phyloP scores from a whole-genome alignment of 1,284 basidiomycete genomes.

The Ceratobasidium sp. region DNA sequence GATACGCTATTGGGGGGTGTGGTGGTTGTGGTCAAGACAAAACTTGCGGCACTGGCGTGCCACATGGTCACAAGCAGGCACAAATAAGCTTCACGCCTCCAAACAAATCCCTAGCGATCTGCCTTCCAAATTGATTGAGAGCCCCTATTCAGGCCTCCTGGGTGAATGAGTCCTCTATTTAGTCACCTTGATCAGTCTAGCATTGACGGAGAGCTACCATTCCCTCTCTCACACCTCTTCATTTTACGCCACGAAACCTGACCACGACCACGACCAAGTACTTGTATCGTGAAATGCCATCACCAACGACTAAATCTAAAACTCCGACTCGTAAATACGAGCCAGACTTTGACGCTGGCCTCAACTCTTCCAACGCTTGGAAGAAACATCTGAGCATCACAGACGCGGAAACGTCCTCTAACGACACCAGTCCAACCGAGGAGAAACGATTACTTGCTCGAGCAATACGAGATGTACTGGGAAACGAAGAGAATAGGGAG shows the following conservation, averaged over 20 bases:
- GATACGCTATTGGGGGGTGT: not conserved
- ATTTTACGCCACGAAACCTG: not conserved
- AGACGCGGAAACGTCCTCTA: slow-evolving; percentile 50
- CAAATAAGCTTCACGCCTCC: slow-evolving; percentile 1
- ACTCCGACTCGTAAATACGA: slow-evolving; percentile 48
- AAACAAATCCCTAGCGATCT: too few species aligned
- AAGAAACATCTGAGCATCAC: slow-evolving; percentile 68
- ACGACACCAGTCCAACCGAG: slow-evolving; percentile 55
- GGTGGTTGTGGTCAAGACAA: slow-evolving; percentile 34
- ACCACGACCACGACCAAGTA: not conserved
- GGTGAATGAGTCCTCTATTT: slow-evolving; percentile 18
- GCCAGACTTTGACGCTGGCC: slow-evolving; percentile 77
- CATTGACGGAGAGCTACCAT: not conserved
- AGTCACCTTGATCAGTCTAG: slow-evolving; percentile 15
- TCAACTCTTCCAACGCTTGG: slow-evolving; percentile 82
- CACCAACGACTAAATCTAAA: not conserved
- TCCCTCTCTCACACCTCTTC: not conserved
- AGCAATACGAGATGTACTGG: slow-evolving; percentile 78
- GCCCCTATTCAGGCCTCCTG: slow-evolving; percentile 43
- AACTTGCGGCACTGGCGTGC: not conserved
- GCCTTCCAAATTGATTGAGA: slow-evolving; percentile 12
- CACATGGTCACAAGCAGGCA: slow-evolving; percentile 7
- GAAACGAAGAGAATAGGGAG: slow-evolving; percentile 79
- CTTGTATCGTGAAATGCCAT: not conserved
- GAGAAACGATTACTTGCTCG: slow-evolving; percentile 61